Base-by-base conservation (phyloP, 2,329 filamentous ascomycete species). In the Pestalotiopsis sp. region DNA sequence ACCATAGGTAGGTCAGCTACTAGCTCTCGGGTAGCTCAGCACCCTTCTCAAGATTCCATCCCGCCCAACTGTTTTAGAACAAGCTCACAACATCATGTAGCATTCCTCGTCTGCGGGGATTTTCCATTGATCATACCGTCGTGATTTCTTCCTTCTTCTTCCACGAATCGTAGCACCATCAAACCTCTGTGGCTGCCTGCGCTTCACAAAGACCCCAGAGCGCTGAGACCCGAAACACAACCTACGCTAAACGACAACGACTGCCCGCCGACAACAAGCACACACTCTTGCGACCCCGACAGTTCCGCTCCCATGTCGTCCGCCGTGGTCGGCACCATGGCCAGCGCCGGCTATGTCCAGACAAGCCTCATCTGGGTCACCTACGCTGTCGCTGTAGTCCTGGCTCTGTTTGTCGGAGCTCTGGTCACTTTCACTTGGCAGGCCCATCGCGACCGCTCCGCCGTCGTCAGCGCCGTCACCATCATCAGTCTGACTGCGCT, bases 371-470 rank as follows among this genome's bases (percentile, higher is more conserved):
- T 98, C 81, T 99, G 96, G 96, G 91, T 96, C 71, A 90, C 95
- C 67, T 99, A 98, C 80, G 94, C 92, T 70, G 88, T 95, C 69
- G 95, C 93, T 67, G 86, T 98, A 64, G 91, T 80, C 70, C 83
- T 97, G 67, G 89, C 95, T 71, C 88, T 97, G 65, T 83, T 91
- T 72, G 91, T 94, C 69, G 92, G 95, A 67, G 89, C 91, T 71
- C 89, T 97, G 76, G 98, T 97, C 73, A 94, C 96, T 71, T 95
- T 95, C 81, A 89, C 94, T 74, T 98, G 97, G 87, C 95, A 98
- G 80, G 91, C 92, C 12, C 93, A 95, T 41, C 90, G 93, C 75
- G 95, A 98, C 69, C 91, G 96, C 71, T 96, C 94, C 25, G 88
- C 90, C 52, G 86, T 92, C 63, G 94, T 98, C 70, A 97, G 91